A percentile compares a stretch with the other conserved stretches of the same genome.
Conservation (phyloP, 306 rosid genomes). For the Trifolium subterraneum region DNA sequence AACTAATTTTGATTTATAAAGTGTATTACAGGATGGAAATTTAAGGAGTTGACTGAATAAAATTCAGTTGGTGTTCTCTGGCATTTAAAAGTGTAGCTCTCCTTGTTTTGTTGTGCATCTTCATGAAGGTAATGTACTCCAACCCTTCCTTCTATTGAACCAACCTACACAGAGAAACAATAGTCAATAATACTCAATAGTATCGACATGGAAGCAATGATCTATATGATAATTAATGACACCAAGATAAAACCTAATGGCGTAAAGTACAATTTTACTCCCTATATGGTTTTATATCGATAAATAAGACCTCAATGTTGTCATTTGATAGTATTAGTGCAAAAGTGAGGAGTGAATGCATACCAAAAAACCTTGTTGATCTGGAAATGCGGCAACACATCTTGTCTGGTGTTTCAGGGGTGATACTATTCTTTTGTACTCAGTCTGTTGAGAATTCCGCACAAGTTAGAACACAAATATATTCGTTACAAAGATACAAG, state of each 20-base stretch:
- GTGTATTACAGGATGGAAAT: slow-evolving; percentile 82
- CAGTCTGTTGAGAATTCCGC: slow-evolving; percentile 61
- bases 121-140: slow-evolving; percentile 91
- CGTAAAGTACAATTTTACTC: slow-evolving; percentile 8
- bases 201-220: slow-evolving; percentile 17
- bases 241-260: slow-evolving; percentile 13
- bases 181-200: slow-evolving; percentile 6
- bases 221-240: slow-evolving; percentile 1
- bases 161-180: slow-evolving; percentile 61
- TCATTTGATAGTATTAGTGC: not conserved
- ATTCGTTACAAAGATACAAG: too few species aligned
- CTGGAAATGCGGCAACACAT: slow-evolving; percentile 96
- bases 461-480: too few species aligned
- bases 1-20: slow-evolving; percentile 5
- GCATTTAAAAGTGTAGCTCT: slow-evolving; percentile 88
- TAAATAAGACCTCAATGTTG: not conserved
- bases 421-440: slow-evolving; percentile 77
- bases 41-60: slow-evolving; percentile 85
- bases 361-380: slow-evolving; percentile 97
- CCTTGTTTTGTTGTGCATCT: slow-evolving; percentile 61
- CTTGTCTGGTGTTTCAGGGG: slow-evolving; percentile 96
- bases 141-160: slow-evolving; percentile 95
- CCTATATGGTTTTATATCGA: not conserved
- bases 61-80: slow-evolving; percentile 75
- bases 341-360: slow-evolving; percentile 37